Percentiles rank a stretch among this genome's conserved stretches.
phyloP scores from a whole-genome alignment of 2,329 filamentous ascomycete genomes.

The Nemania abortiva region DNA sequence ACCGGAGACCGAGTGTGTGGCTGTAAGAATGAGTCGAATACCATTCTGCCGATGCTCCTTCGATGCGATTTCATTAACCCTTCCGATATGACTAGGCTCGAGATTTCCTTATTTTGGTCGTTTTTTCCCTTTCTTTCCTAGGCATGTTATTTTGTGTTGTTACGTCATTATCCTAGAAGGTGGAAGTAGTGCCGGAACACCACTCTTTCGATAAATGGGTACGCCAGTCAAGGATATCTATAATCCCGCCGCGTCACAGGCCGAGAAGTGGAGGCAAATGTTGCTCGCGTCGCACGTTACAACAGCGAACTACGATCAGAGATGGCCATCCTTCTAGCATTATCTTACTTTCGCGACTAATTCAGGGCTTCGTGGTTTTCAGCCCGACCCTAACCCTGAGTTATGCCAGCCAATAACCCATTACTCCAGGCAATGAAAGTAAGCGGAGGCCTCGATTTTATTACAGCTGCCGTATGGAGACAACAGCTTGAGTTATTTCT shows the following conservation, averaged over 20 bases:
- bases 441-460: not conserved
- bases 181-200: slow-evolving; percentile 53
- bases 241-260: slow-evolving; percentile 11
- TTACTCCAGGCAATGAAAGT: not conserved
- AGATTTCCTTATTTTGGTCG: slow-evolving; percentile 49
- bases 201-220: slow-evolving; percentile 28
- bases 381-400: not conserved
- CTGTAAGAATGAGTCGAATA: slow-evolving; percentile 24
- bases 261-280: slow-evolving; percentile 9
- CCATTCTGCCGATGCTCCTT: slow-evolving; percentile 39
- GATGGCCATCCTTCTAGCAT: slow-evolving; percentile 6
- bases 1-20: slow-evolving; percentile 32
- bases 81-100: slow-evolving; percentile 42
- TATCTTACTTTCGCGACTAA: slow-evolving; percentile 9
- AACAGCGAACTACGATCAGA: not conserved
- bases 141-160: slow-evolving; percentile 47
- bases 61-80: slow-evolving; percentile 50
- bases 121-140: slow-evolving; percentile 48
- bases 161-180: slow-evolving; percentile 53
- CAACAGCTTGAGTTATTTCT: not conserved
- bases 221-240: slow-evolving; percentile 16
- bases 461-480: slow-evolving; percentile 1
- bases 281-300: slow-evolving; percentile 1
- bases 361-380: not conserved
- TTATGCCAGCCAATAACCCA: not conserved